Percentiles rank a stretch among this genome's conserved stretches.
Conservation (phyloP, 78 protist genomes). For the Corallochytrium limacisporum region DNA sequence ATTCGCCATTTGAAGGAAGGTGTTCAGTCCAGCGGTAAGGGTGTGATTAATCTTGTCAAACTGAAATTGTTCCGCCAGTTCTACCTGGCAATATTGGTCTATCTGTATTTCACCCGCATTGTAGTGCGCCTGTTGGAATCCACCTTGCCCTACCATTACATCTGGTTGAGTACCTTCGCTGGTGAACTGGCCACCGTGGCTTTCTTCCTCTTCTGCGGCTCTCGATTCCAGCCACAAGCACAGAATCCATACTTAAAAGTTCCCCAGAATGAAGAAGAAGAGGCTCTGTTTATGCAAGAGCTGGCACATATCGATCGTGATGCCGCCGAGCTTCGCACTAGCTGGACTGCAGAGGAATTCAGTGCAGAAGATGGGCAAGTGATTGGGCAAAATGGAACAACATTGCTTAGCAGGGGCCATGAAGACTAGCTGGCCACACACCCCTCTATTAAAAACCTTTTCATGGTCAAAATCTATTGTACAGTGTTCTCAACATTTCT, state of each 20-base stretch:
- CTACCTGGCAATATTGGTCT: conserved; percentile 50
- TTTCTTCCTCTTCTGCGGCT: conserved; percentile 42
- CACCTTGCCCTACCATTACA: conserved; percentile 28
- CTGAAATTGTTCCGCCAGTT: conserved; percentile 54
- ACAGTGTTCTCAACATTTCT: too few relatives aligned
- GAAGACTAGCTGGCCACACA: too few relatives aligned
- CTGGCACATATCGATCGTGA: too few relatives aligned
- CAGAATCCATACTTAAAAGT: not conserved
- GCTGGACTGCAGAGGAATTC: too few relatives aligned
- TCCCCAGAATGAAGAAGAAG: too few relatives aligned
- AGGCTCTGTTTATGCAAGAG: too few relatives aligned
- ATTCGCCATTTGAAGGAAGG: conserved; percentile 46
- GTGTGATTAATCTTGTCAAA: conserved; percentile 26
- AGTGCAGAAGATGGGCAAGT: too few relatives aligned
- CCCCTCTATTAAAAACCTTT: too few relatives aligned
- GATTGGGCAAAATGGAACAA: too few relatives aligned
- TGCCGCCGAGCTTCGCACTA: too few relatives aligned
- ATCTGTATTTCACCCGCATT: conserved; percentile 70
- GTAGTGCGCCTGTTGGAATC: conserved; percentile 33
- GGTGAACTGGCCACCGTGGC: conserved; percentile 37
- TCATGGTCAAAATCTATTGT: too few relatives aligned
- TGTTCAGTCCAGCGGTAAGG: conserved; percentile 41
- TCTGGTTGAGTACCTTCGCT: conserved; percentile 33
- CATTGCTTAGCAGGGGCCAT: too few relatives aligned
- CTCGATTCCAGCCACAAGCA: conserved; percentile 17